Percentiles rank a stretch among this genome's conserved stretches.
Conservation (phyloP, 768 basidiomycete species). For the Russula brevipes region DNA sequence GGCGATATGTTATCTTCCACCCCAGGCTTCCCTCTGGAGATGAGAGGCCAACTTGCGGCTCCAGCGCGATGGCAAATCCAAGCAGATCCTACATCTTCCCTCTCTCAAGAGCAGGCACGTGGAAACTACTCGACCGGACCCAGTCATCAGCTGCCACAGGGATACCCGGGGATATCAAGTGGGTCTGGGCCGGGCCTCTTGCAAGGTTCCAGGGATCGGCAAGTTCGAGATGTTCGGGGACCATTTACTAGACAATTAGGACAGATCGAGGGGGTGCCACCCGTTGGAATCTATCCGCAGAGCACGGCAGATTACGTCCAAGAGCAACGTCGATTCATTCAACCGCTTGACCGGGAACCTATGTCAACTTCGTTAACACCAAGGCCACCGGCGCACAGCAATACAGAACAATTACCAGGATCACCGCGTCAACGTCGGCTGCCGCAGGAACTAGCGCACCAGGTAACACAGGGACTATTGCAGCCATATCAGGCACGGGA, state of each 20-base stretch:
- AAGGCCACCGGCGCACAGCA: not conserved
- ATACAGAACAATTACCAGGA: not conserved
- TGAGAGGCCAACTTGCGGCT: slow-evolving; percentile 17
- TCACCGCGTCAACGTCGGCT: not conserved
- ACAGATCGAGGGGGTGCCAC: not conserved
- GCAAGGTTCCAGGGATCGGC: slow-evolving; percentile 13
- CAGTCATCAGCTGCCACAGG: not conserved
- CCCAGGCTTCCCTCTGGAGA: slow-evolving; percentile 11
- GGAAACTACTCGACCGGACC: slow-evolving; percentile 11
- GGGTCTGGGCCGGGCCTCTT: slow-evolving; percentile 3
- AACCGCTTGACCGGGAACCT: not conserved
- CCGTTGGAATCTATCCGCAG: slow-evolving; percentile 2
- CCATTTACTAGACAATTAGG: not conserved
- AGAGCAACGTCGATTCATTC: not conserved
- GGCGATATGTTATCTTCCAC: not conserved
- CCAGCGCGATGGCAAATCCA: slow-evolving; percentile 4
- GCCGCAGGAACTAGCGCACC: not conserved
- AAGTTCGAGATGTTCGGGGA: slow-evolving; percentile 5
- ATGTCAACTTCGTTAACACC: not conserved
- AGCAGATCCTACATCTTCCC: slow-evolving; percentile 24
- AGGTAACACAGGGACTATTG: not conserved
- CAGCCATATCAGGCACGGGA: slow-evolving; percentile 9
- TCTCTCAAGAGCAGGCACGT: slow-evolving; percentile 23
- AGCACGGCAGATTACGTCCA: not conserved
- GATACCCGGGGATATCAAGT: not conserved